A percentile compares a stretch with the other conserved stretches of the same genome.
Evolutionary conservation across 176 grass and related monocot species (phyloP).

Genomic region (Rhynchospora tenuis): DNA sequence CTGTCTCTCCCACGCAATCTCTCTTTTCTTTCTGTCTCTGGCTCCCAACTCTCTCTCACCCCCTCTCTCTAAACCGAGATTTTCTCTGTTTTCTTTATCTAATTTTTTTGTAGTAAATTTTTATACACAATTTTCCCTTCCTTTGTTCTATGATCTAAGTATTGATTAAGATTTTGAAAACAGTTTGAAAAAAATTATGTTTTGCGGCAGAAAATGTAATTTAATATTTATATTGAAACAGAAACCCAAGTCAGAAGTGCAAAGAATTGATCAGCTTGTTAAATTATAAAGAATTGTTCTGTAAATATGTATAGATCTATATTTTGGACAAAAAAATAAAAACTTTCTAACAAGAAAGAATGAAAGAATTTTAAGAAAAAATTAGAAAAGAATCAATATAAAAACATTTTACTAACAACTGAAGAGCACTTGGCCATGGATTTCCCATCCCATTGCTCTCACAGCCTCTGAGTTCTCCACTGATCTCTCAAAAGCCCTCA

Average conservation of each 20-base stretch:
- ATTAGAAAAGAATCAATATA: constrained; percentile 35
- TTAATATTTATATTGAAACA: constrained; percentile 37
- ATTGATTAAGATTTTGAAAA: constrained; percentile 23
- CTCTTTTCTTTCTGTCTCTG: background rate
- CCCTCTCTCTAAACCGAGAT: constrained; percentile 26
- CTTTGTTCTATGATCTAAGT: constrained; percentile 3
- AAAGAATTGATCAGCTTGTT: constrained; percentile 31
- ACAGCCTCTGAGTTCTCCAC: constrained; percentile 25
- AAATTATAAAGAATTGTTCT: constrained; percentile 20
- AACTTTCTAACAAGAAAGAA: constrained; percentile 73
- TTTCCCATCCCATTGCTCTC: constrained; percentile 46
- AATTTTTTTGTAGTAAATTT: background rate
- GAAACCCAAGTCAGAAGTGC: constrained; percentile 9
- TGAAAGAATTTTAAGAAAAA: constrained; percentile 60
- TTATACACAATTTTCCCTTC: background rate
- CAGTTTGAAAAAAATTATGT: constrained; percentile 27
- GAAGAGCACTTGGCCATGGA: constrained; percentile 36
- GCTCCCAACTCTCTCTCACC: background rate
- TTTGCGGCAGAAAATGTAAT: constrained; percentile 28
- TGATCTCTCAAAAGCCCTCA: constrained; percentile 25
- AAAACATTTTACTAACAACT: constrained; percentile 20
- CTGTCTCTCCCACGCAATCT: background rate
- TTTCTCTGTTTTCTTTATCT: background rate
- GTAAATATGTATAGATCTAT: constrained; percentile 34
- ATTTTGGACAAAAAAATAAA: constrained; percentile 40